phyloP scores from a whole-genome alignment of 345 rosid species.

The Laguncularia racemosa region DNA sequence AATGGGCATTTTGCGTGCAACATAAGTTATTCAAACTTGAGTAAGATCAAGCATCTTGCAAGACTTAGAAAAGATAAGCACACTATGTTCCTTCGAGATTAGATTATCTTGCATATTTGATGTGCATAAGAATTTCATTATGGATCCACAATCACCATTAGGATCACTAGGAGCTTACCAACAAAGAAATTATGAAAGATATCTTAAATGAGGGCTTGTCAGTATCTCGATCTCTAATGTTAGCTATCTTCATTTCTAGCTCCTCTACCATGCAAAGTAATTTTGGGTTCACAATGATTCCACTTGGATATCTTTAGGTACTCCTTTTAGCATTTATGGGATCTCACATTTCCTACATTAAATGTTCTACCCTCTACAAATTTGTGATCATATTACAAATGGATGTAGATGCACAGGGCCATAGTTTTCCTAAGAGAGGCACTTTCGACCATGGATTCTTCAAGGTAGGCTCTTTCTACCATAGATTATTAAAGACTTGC shows the following conservation, averaged over 20 bases:
- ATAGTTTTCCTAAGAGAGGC: too few species aligned
- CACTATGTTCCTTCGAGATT: conserved; percentile 81
- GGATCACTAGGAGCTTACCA: conserved; percentile 66
- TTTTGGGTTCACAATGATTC: conserved; percentile 64
- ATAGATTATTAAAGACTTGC: too few species aligned
- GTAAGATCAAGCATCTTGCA: conserved; percentile 93
- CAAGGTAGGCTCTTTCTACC: too few species aligned
- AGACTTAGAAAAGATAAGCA: conserved; percentile 93
- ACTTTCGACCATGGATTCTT: too few species aligned
- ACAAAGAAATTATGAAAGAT: conserved; percentile 64
- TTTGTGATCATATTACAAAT: too few species aligned
- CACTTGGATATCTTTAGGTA: conserved; percentile 83
- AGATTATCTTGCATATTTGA: conserved; percentile 43
- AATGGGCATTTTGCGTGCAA: conserved; percentile 3
- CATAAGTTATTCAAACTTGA: conserved; percentile 48
- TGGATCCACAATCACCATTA: not conserved
- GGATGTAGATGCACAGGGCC: too few species aligned
- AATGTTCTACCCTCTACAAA: too few species aligned
- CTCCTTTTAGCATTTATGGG: conserved; percentile 76
- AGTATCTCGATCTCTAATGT: conserved; percentile 57
- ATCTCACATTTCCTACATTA: too few species aligned
- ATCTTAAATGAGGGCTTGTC: conserved; percentile 84
- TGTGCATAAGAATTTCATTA: not conserved
- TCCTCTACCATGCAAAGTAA: conserved; percentile 76
- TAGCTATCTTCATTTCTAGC: conserved; percentile 85